Evolutionary conservation across 2,329 filamentous ascomycete genomes (phyloP), one percentile per base, ranked within the genome.

Genomic region (Chalaropsis ovoidea): DNA sequence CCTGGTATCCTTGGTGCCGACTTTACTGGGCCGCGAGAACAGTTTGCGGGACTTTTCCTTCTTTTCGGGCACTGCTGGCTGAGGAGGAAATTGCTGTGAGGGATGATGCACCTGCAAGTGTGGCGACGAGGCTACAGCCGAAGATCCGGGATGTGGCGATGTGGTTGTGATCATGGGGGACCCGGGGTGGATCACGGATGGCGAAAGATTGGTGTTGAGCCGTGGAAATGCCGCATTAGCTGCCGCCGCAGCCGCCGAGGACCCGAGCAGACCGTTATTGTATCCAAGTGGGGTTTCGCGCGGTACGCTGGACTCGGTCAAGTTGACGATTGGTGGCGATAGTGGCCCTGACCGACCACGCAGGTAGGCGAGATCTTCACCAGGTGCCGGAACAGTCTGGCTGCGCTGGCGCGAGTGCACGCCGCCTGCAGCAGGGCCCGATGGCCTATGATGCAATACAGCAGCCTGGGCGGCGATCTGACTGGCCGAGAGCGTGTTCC

Each of bases 401-500:
- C 88, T 91, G 63, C 88, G 82, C 73, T 90, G 88, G 22, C 89
- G 80, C 67, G 74, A 78, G 70, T 82, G 80, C 58, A 75, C 83
- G 19, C 60, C 60, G 31, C 41, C 17, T 11, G 52, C 17, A 17
- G 54, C 27, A 27, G 49, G 8, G 11, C 45, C 69, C 19, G 75
- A 74, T 11, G 24, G 41, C 71, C 82, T 80, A 71, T 86, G 82
- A 42, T 83, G 82, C 77, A 89, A 85, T 71, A 88, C 85, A 65
- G 89, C 89, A 10, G 88, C 85, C 75, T 91, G 88, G 19, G 88
- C 88, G 47, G 89, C 89, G 69, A 91, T 90, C 74, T 90, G 86
- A 74, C 87, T 90, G n/a, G 88, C 84, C 1, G 81, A 80, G 68
- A 83, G 75, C 31, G 78, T 73, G 13, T 58, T 47, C n/a, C 49